Evolutionary conservation across 257 asterid species (phyloP).

Genomic region (Rhazya stricta): DNA sequence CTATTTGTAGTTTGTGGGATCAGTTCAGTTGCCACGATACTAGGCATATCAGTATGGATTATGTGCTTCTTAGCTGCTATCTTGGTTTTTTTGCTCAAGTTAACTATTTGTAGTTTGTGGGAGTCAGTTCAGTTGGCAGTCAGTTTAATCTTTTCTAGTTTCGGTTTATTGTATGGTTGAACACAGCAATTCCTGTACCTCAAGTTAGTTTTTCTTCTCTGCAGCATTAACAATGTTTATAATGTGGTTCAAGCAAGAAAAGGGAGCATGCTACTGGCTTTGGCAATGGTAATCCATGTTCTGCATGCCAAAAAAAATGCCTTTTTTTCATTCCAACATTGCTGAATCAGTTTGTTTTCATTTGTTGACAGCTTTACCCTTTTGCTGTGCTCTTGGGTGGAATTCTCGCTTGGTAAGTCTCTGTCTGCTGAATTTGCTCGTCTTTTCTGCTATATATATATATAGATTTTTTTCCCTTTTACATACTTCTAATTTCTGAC

Average conservation of each 20-base stretch:
- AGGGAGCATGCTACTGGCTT: conserved; percentile 74
- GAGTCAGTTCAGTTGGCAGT: not conserved
- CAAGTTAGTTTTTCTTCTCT: conserved; percentile 21
- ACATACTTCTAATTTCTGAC: conserved; percentile 4
- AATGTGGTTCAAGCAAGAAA: conserved; percentile 74
- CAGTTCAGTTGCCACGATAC: not conserved
- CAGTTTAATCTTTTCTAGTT: not conserved
- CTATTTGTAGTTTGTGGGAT: not conserved
- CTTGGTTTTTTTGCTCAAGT: not conserved
- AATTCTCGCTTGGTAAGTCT: conserved; percentile 64
- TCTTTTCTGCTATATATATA: not conserved
- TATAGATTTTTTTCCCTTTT: not conserved
- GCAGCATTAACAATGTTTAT: conserved; percentile 64
- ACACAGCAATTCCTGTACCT: not conserved
- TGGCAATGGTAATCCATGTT: conserved; percentile 71
- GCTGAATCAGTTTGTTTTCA: conserved; percentile 13
- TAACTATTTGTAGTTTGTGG: not conserved
- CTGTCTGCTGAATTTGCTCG: conserved; percentile 12
- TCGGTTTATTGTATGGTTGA: not conserved
- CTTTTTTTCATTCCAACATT: conserved; percentile 3
- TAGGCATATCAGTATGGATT: not conserved
- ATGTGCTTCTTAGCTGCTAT: not conserved
- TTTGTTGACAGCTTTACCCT: conserved; percentile 71
- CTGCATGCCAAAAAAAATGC: not conserved
- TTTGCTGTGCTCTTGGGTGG: conserved; percentile 70